phyloP scores from a whole-genome alignment of 257 asterid genomes.

The Hygrophila difformis region DNA sequence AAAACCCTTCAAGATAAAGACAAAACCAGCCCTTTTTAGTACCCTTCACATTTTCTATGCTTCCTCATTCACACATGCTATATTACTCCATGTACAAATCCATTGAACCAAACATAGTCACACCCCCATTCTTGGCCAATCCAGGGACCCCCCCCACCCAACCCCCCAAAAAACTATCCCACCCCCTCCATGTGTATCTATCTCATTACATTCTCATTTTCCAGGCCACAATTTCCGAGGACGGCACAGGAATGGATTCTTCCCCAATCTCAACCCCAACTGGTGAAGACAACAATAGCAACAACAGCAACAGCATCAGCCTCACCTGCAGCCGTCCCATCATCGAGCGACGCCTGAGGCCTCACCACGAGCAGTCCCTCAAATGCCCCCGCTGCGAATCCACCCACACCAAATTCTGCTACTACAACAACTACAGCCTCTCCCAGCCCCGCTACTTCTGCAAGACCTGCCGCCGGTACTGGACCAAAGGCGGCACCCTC shows the following conservation, averaged over 20 bases:
- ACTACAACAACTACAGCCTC: constrained; percentile 92
- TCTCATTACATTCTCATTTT: no score
- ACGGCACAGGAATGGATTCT: constrained; percentile 40
- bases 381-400: constrained; percentile 95
- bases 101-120: background rate
- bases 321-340: constrained; percentile 62
- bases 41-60: no score
- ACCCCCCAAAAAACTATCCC: no score
- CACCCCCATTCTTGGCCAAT: no score
- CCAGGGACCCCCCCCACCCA: no score
- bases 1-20: no score
- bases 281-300: constrained; percentile 28
- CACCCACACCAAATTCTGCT: constrained; percentile 88
- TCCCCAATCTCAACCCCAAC: constrained; percentile 40
- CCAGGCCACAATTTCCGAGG: constrained; percentile 69
- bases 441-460: constrained; percentile 95
- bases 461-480: constrained; percentile 88
- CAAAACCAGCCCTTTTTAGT: no score
- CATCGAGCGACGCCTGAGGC: constrained; percentile 64
- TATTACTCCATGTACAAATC: background rate
- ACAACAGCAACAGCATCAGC: no score
- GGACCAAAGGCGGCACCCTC: constrained; percentile 96
- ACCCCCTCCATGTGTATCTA: no score
- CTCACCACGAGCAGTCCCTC: constrained; percentile 59
- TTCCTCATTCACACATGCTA: no score